Base-by-base conservation (phyloP, 179 eudicot genomes). In the Beta macrorhiza region DNA sequence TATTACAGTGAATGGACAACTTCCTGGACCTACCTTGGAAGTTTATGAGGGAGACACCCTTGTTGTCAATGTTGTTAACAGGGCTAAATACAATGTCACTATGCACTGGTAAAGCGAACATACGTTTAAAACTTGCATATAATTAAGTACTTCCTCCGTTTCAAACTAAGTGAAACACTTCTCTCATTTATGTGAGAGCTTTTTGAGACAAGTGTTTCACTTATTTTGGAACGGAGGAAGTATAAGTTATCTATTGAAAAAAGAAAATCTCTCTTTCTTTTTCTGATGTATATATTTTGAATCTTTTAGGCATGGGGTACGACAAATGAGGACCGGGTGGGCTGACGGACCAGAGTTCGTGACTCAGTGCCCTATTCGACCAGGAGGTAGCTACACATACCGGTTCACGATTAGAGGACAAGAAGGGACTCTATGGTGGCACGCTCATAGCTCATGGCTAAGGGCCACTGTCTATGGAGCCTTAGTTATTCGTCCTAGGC, bases 361-460 rank as follows among this genome's bases (percentile, higher is more conserved):
- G 44, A 94, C 98, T 0, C 98, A 94, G 15, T 94, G 98, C 82
- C 98, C 98, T 0, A 94, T 94, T n/a, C 82, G 91, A 72, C 98
- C 98, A 0, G 98, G 97, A 22, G 87, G 83, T 37, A 93, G 93
- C 72, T 94, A 89, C 85, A 94, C 96, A 0, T 94, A 94, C 69
- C 74, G 90, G 13, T 94, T 90, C 61, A 93, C 87, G 5, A 90
- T 93, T 49, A 73, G 80, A 74, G 92, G 90, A 59, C 97, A 94
- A 85, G 97, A 90, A 86, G 98, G 98, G 17, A 94, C 98, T 15
- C 86, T 94, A 1, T 94, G 98, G 98, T 94, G 98, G 98, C 97
- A 94, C 59, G 98, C 98, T 25, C 98, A 94, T 67, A 92, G 97
- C 85, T 91, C 96, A 29, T 94, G 97, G 97, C 92, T 93, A 12